Conservation (phyloP, 2,329 filamentous ascomycete species). For the Neofusicoccum laricinum region DNA sequence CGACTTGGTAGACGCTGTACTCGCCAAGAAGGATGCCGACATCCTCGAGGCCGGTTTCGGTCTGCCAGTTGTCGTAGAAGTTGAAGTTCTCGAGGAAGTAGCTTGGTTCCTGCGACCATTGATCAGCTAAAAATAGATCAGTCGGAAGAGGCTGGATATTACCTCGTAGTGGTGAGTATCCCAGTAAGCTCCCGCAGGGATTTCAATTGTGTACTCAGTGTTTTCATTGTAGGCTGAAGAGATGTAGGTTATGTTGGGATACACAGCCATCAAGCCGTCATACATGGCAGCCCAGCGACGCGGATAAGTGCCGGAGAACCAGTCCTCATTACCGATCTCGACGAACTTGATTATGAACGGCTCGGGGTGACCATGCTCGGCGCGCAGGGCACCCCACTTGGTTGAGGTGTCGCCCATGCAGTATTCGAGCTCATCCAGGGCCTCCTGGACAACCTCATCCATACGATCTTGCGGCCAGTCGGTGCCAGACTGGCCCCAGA, state of each 20-base stretch:
- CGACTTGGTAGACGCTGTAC: constrained; percentile 28
- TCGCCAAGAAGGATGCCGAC: constrained; percentile 24
- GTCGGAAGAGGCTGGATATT: not conserved
- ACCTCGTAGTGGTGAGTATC: constrained; percentile 43
- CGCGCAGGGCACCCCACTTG: constrained; percentile 34
- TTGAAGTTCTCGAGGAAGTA: constrained; percentile 34
- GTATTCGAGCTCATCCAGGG: constrained; percentile 35
- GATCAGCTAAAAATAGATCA: not conserved
- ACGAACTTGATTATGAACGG: constrained; percentile 38
- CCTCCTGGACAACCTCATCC: constrained; percentile 39
- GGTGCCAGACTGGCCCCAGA: constrained; percentile 34
- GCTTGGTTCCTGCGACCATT: constrained; percentile 27
- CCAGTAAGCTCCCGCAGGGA: constrained; percentile 35
- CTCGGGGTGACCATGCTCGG: constrained; percentile 35
- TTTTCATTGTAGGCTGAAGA: constrained; percentile 26
- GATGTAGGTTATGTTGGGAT: constrained; percentile 36
- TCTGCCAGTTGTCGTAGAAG: constrained; percentile 23
- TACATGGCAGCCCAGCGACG: constrained; percentile 35
- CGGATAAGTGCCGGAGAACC: constrained; percentile 28
- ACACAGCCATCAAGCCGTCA: constrained; percentile 31
- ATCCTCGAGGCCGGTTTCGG: constrained; percentile 21
- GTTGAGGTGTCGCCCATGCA: constrained; percentile 28
- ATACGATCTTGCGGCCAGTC: constrained; percentile 33
- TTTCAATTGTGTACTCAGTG: constrained; percentile 31
- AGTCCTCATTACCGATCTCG: constrained; percentile 40